Evolutionary conservation across 208 protist species (phyloP).

Genomic region (Leishmania tropica): DNA sequence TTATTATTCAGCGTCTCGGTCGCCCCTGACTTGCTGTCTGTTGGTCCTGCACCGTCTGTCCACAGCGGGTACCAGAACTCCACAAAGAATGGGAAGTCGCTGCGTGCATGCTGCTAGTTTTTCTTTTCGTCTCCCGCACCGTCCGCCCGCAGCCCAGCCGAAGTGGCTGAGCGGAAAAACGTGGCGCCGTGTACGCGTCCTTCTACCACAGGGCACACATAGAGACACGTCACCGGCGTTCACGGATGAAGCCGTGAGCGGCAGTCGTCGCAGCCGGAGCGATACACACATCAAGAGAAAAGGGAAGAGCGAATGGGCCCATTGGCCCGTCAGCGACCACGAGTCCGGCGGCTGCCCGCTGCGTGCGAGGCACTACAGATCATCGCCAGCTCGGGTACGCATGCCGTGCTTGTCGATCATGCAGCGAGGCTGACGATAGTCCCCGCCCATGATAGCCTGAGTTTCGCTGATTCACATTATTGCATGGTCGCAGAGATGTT

Average conservation of each 20-base stretch:
- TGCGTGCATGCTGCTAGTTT: not conserved
- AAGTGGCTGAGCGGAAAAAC: not conserved
- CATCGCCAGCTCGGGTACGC: no score
- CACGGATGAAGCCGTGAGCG: not conserved
- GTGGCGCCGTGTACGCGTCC: not conserved
- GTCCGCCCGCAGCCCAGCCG: not conserved
- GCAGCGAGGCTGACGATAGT: not conserved
- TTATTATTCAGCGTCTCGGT: not conserved
- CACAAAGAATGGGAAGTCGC: not conserved
- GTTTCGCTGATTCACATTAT: not conserved
- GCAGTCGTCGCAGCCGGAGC: not conserved
- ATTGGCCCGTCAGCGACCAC: no score
- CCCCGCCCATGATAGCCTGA: not conserved
- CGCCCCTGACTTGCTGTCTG: not conserved
- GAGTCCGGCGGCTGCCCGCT: no score
- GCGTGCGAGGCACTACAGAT: not conserved
- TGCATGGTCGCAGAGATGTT: constrained; percentile 43
- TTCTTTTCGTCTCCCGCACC: not conserved
- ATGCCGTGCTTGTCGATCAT: no score
- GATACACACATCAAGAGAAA: not conserved
- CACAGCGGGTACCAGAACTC: not conserved
- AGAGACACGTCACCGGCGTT: not conserved
- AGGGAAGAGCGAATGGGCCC: not conserved
- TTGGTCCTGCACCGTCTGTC: not conserved
- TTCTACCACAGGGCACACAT: no score